Evolutionary conservation across 2,329 filamentous ascomycete genomes (phyloP).

Genomic region (Clarireedia sp.): DNA sequence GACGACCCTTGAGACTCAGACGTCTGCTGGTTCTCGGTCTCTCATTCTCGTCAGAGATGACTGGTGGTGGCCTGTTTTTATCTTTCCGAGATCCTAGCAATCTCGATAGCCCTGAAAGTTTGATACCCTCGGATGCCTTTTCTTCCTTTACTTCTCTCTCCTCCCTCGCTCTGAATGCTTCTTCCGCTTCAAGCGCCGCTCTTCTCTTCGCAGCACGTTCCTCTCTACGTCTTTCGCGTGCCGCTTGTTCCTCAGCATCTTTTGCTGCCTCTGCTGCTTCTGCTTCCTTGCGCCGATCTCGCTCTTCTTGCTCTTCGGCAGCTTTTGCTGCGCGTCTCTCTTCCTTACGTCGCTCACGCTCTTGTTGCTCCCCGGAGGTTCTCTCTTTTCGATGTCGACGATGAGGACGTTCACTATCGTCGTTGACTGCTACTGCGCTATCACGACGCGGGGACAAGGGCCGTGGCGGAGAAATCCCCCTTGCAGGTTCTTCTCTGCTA

Average conservation of each 20-base stretch:
- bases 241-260: neutral
- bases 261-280: neutral
- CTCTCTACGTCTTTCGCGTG: neutral
- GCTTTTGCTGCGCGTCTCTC: constrained; percentile 17
- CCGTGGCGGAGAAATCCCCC: constrained; percentile 7
- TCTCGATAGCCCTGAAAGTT: neutral
- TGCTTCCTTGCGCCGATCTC: constrained; percentile 12
- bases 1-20: neutral
- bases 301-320: constrained; percentile 17
- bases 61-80: neutral
- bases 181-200: neutral
- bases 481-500: neutral
- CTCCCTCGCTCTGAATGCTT: neutral
- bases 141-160: neutral
- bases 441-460: constrained; percentile 20
- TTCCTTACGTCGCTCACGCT: constrained; percentile 26
- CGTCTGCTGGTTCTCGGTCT: neutral
- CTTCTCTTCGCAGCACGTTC: neutral
- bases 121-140: neutral
- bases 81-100: constrained; percentile 6
- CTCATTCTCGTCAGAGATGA: constrained; percentile 1
- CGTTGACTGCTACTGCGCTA: constrained; percentile 24
- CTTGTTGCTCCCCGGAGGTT: constrained; percentile 26
- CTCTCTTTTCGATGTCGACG: constrained; percentile 20
- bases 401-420: constrained; percentile 5